Evolutionary conservation across 768 basidiomycete species (phyloP), one percentile per base, ranked within the genome.

Genomic region (Nidularia pulvinata): DNA sequence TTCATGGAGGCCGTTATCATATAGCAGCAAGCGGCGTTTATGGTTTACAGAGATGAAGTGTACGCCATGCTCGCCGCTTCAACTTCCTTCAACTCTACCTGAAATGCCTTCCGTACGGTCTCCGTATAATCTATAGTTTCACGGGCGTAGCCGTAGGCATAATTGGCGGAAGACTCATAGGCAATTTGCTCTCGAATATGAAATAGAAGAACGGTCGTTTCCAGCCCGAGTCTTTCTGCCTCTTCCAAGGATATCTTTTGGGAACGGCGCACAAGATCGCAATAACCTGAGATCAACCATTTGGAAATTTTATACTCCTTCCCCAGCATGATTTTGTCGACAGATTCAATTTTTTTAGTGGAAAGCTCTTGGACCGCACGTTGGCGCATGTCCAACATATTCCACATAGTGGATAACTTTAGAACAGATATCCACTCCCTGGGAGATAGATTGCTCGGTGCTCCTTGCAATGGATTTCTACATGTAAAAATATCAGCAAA

Each of bases 321-420:
- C 1, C 70, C 74, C 6, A 75, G 55, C 5, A 51, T 51, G 22
- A 76, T 62, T 55, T 66, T 67, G 6, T 71, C 67, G 4, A 64
- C 53, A 25, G 65, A 57, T 5, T 55, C 56, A 14, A 66, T 52
- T 1, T 48, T 39, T 3, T 56, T 32, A 3, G 51, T 14, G 1
- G 55, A 42, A 33, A 79, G 59, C 1, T 57, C 52, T 4, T 64
- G 13, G 13, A 73, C 61, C 4, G 72, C 72, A 34, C 61, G 54
- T 14, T 57, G 50, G 34, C 71, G 65, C 33, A 76, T 48, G 11
- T 54, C 48, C 16, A 61, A 55, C 48, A 74, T 73, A 42, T 62
- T 59, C 72, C 77, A 78, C 60, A 72, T 69, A 5, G 59, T 68
- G 5, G 77, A 60, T 19, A 78, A 59, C 55, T 72, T 71, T n/a